A percentile compares a stretch with the other conserved stretches of the same genome.
phyloP scores from a whole-genome alignment of 306 rosid species.

The Parietaria judaica region DNA sequence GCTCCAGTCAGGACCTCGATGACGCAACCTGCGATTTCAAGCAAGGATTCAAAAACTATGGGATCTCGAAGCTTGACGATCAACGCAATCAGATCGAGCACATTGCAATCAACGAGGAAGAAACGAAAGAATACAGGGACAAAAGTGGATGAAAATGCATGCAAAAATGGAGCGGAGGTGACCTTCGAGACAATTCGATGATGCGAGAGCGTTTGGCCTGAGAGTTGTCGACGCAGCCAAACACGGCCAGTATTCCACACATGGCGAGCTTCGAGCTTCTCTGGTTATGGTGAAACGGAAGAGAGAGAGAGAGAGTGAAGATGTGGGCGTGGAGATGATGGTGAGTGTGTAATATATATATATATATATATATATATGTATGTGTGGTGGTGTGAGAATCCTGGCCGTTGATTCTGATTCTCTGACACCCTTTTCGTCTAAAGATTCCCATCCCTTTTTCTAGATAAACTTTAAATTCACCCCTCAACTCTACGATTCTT shows the following conservation, averaged over 20 bases:
- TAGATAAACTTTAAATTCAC: neutral
- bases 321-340: slow-evolving; percentile 18
- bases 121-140: neutral
- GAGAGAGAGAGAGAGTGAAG: slow-evolving; percentile 4
- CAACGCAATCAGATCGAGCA: neutral
- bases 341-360: neutral
- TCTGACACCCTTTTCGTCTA: slow-evolving; percentile 15
- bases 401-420: slow-evolving; percentile 30
- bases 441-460: slow-evolving; percentile 19
- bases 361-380: too few species aligned
- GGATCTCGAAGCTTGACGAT: too few species aligned
- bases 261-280: slow-evolving; percentile 35
- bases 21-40: slow-evolving; percentile 50
- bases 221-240: slow-evolving; percentile 70
- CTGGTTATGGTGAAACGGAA: neutral
- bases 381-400: slow-evolving; percentile 2
- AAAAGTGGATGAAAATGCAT: neutral
- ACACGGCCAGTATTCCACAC: slow-evolving; percentile 95
- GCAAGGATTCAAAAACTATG: neutral
- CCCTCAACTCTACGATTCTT: too few species aligned
- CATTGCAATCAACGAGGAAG: neutral
- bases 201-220: slow-evolving; percentile 84
- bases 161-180: slow-evolving; percentile 3
- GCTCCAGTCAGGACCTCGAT: slow-evolving; percentile 99
- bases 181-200: slow-evolving; percentile 85